A percentile compares a stretch with the other conserved stretches of the same genome.
Evolutionary conservation across 352 stramenopile species (phyloP).

Genomic region (Elongisporangium undulatum): DNA sequence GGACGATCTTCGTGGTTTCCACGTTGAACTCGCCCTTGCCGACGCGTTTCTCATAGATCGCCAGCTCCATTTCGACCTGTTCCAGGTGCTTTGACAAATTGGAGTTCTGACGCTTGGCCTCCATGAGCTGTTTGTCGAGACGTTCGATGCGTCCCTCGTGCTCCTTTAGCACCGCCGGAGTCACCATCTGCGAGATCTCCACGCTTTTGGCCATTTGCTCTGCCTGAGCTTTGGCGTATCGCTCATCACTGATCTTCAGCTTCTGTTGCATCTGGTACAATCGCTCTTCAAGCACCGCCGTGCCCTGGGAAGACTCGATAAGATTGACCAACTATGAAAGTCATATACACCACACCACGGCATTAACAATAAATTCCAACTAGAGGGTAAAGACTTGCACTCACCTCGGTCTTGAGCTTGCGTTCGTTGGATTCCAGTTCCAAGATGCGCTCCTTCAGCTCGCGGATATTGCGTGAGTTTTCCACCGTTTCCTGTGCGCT

Average conservation of each 20-base stretch:
- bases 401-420: slow-evolving; percentile 70
- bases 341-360: background rate
- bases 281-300: slow-evolving; percentile 59
- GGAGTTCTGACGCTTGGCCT: slow-evolving; percentile 37
- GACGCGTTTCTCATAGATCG: slow-evolving; percentile 64
- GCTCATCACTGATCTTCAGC: slow-evolving; percentile 47
- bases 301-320: slow-evolving; percentile 61
- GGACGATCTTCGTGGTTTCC: slow-evolving; percentile 84
- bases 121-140: slow-evolving; percentile 39
- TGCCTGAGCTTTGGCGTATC: slow-evolving; percentile 30
- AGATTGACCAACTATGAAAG: slow-evolving; percentile 46
- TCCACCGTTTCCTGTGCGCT: slow-evolving; percentile 47
- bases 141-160: slow-evolving; percentile 42
- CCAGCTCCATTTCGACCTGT: slow-evolving; percentile 56
- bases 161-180: slow-evolving; percentile 32
- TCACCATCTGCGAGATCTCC: slow-evolving; percentile 26
- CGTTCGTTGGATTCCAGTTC: slow-evolving; percentile 56
- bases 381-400: background rate
- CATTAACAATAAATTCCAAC: background rate
- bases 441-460: slow-evolving; percentile 55
- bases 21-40: slow-evolving; percentile 76
- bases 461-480: slow-evolving; percentile 38
- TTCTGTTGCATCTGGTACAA: slow-evolving; percentile 49
- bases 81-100: slow-evolving; percentile 59
- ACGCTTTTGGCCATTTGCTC: slow-evolving; percentile 43